A percentile compares a stretch with the other conserved stretches of the same genome.
Evolutionary conservation across 2,329 filamentous ascomycete genomes (phyloP).

Genomic region (Bipolaris gigantea): DNA sequence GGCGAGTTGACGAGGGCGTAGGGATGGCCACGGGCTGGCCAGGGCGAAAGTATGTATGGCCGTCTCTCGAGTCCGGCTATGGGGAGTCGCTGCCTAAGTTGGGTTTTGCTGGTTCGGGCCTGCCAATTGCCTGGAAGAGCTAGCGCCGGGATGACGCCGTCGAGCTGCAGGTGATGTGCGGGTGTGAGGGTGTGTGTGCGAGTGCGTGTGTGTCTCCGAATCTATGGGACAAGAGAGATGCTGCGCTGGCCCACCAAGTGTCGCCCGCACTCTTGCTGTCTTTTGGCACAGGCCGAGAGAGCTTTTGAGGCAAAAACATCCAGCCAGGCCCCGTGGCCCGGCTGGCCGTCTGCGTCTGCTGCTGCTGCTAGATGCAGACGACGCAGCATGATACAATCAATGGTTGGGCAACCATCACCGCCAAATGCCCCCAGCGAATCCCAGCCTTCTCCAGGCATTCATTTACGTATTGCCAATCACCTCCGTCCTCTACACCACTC

Average conservation of each 20-base stretch:
- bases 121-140: conserved; percentile 27
- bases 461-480: conserved; percentile 37
- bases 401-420: conserved; percentile 16
- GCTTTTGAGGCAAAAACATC: neutral
- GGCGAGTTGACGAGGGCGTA: conserved; percentile 17
- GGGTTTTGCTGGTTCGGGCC: conserved; percentile 20
- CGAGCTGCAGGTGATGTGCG: conserved; percentile 21
- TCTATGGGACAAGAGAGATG: too few species aligned
- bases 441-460: conserved; percentile 21
- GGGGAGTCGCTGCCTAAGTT: conserved; percentile 28
- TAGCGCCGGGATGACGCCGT: conserved; percentile 31
- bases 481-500: conserved; percentile 16
- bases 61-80: conserved; percentile 20
- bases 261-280: too few species aligned
- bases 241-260: too few species aligned
- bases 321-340: conserved; percentile 3
- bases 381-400: neutral
- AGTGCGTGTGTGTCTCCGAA: neutral
- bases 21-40: conserved; percentile 27
- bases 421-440: conserved; percentile 31
- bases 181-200: neutral
- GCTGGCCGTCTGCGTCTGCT: conserved; percentile 2
- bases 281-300: too few species aligned
- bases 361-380: conserved; percentile 2
- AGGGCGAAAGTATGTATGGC: conserved; percentile 17